These are phyloP conservation scores for Xylaria sp. DNA, from an alignment of 2,329 filamentous ascomycete species.

Conservation along the genomic window DNA sequence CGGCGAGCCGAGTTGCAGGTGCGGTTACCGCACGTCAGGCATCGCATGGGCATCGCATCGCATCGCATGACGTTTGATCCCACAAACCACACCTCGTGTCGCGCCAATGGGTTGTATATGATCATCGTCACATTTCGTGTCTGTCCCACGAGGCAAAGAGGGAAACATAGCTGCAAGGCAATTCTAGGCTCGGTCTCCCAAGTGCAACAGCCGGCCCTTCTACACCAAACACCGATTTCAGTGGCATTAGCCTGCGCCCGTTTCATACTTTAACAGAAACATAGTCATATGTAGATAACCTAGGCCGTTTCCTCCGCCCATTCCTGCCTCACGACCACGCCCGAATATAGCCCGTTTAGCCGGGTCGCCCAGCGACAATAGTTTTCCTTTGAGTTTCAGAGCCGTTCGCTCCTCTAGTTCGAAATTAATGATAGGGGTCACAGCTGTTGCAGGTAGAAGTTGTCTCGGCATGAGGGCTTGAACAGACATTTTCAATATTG, in stretches of 20 bases:
- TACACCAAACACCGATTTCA: slow-evolving; percentile 1
- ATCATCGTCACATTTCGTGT: slow-evolving; percentile 20
- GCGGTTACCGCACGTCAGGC: slow-evolving; percentile 19
- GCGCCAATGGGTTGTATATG: slow-evolving; percentile 33
- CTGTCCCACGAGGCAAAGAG: slow-evolving; percentile 34
- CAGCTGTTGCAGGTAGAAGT: neutral
- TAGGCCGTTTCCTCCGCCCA: neutral
- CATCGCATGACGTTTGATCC: slow-evolving; percentile 43
- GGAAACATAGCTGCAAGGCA: slow-evolving; percentile 37
- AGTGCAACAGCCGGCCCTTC: slow-evolving; percentile 4
- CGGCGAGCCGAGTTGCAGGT: slow-evolving; percentile 37
- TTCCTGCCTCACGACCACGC: slow-evolving; percentile 6
- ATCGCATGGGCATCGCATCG: slow-evolving; percentile 27
- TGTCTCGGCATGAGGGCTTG: slow-evolving; percentile 9
- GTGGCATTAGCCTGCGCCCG: slow-evolving; percentile 28
- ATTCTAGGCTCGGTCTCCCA: slow-evolving; percentile 24
- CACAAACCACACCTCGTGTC: slow-evolving; percentile 42
- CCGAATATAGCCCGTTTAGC: slow-evolving; percentile 30
- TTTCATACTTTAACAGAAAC: slow-evolving; percentile 32
- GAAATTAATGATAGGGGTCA: neutral
- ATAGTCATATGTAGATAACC: neutral
- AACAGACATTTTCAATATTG: slow-evolving; percentile 15
- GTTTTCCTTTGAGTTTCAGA: slow-evolving; percentile 2
- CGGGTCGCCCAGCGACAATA: slow-evolving; percentile 14
- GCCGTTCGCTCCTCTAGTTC: neutral